Conservation (phyloP, 1,139 yeast genomes). For the Geotrichum fermentans region DNA sequence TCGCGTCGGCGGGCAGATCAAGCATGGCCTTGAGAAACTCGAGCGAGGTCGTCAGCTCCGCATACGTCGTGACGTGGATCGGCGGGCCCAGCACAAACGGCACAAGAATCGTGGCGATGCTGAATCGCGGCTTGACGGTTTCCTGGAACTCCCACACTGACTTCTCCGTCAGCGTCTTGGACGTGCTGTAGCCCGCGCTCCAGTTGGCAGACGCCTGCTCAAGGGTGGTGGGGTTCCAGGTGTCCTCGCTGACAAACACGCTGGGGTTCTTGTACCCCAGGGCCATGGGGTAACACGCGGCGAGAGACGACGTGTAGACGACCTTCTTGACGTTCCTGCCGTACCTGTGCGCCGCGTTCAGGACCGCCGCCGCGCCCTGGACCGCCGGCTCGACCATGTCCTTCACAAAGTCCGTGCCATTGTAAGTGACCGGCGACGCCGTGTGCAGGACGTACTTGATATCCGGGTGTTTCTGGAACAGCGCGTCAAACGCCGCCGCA, state of each 20-base stretch:
- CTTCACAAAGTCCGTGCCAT: conserved; percentile 22
- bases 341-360: conserved; percentile 19
- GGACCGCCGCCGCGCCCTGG: not conserved
- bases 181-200: conserved; percentile 34
- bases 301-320: conserved; percentile 3
- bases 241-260: conserved; percentile 35
- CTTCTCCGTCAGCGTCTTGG: conserved; percentile 42
- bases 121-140: conserved; percentile 39
- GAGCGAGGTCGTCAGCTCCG: too few relatives aligned
- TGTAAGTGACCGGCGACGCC: conserved; percentile 42
- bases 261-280: too few relatives aligned
- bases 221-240: conserved; percentile 43
- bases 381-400: not conserved
- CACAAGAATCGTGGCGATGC: conserved; percentile 45
- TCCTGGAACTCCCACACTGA: conserved; percentile 44
- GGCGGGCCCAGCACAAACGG: conserved; percentile 48
- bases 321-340: too few relatives aligned
- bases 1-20: not conserved
- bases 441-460: too few relatives aligned
- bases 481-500: conserved; percentile 42
- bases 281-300: too few relatives aligned
- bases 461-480: conserved; percentile 38
- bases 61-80: conserved; percentile 27
- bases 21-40: too few relatives aligned
- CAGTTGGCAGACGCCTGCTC: conserved; percentile 28